phyloP scores from a whole-genome alignment of 78 protist genomes.

The Pigoraptor vietnamica region DNA sequence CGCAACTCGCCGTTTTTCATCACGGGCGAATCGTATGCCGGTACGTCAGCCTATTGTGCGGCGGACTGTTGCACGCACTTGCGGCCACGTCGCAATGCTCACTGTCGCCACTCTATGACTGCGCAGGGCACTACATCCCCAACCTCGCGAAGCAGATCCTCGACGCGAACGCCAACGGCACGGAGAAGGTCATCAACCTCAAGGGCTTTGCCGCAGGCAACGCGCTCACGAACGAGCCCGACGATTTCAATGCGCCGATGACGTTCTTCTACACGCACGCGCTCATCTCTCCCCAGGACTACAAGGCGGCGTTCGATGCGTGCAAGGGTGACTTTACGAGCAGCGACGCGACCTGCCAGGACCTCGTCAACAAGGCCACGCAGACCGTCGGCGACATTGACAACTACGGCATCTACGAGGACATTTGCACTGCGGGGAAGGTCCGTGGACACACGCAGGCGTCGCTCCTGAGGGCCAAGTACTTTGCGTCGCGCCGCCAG shows the following conservation, averaged over 20 bases:
- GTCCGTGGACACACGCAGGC: neutral
- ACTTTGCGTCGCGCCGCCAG: neutral
- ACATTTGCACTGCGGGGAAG: neutral
- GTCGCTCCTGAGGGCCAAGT: neutral
- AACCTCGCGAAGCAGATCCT: neutral
- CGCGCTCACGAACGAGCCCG: neutral
- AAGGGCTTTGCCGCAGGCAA: neutral
- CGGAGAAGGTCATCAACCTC: neutral
- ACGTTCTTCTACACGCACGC: neutral
- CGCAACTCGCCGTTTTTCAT: slow-evolving; percentile 22
- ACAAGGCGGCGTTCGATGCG: neutral
- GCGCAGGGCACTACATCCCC: neutral
- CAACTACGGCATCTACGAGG: neutral
- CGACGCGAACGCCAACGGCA: neutral
- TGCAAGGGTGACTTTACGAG: neutral
- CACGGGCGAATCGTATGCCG: slow-evolving; percentile 65
- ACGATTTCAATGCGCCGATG: neutral
- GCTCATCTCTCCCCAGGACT: neutral
- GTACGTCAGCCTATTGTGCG: neutral
- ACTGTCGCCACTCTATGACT: too few relatives aligned
- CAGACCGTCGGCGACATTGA: neutral
- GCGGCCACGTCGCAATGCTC: too few relatives aligned
- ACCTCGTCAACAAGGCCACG: neutral
- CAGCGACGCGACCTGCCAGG: neutral
- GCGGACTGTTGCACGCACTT: too few relatives aligned